phyloP scores from a whole-genome alignment of 371 early-diverging fungal genomes.

The Lichtheimia hyalospora region DNA sequence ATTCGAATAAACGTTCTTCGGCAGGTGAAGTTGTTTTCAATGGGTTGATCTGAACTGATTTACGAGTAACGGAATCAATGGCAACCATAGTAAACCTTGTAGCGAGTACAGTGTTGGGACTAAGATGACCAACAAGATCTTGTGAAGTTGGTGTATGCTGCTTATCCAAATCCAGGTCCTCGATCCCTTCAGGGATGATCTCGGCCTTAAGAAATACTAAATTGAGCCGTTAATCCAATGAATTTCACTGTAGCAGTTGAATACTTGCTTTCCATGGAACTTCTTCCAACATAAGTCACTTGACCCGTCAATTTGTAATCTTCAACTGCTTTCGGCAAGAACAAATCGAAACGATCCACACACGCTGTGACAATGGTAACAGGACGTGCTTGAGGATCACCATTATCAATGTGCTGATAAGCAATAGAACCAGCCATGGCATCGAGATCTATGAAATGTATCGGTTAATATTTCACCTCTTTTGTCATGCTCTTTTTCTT shows the following conservation, averaged over 20 bases:
- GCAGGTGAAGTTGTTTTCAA: slow-evolving; percentile 67
- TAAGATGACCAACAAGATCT: slow-evolving; percentile 13
- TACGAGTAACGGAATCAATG: slow-evolving; percentile 69
- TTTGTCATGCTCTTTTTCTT: not conserved
- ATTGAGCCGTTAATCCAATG: not conserved
- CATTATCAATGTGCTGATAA: slow-evolving; percentile 70
- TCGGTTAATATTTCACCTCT: no score
- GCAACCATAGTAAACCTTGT: slow-evolving; percentile 95
- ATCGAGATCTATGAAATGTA: slow-evolving; percentile 59
- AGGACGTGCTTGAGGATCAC: slow-evolving; percentile 53
- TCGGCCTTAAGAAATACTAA: slow-evolving; percentile 17
- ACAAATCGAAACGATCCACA: slow-evolving; percentile 84
- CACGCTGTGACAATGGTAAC: slow-evolving; percentile 87
- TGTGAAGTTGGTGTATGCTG: not conserved
- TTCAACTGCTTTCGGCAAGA: slow-evolving; percentile 61
- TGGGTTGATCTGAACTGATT: slow-evolving; percentile 75
- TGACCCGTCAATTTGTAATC: slow-evolving; percentile 82
- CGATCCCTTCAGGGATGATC: slow-evolving; percentile 8
- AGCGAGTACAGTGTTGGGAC: slow-evolving; percentile 61
- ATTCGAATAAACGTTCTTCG: slow-evolving; percentile 71
- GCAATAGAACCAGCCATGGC: slow-evolving; percentile 81
- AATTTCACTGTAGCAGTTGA: not conserved
- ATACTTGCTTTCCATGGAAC: slow-evolving; percentile 82
- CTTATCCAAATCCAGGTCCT: not conserved
- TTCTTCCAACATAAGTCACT: slow-evolving; percentile 85